phyloP scores from a whole-genome alignment of 1,284 basidiomycete species.

The Chiua sp. region DNA sequence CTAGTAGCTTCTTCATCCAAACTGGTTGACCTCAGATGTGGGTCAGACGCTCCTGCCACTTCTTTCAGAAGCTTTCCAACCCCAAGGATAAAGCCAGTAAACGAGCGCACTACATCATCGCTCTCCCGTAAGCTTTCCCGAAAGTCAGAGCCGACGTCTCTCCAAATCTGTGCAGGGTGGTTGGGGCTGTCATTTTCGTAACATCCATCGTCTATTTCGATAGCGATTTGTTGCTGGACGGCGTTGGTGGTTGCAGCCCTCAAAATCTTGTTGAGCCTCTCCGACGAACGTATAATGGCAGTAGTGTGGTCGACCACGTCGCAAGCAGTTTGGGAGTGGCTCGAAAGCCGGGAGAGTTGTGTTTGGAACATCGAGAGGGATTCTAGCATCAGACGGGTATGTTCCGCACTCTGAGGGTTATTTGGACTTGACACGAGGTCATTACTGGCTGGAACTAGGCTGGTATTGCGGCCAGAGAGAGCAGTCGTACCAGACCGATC shows the following conservation, averaged over 20 bases:
- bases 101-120: slow-evolving; percentile 75
- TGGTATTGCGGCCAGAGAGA: slow-evolving; percentile 24
- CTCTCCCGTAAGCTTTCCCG: slow-evolving; percentile 71
- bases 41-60: slow-evolving; percentile 40
- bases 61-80: slow-evolving; percentile 73
- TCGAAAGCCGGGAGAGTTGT: slow-evolving; percentile 57
- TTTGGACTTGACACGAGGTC: slow-evolving; percentile 21
- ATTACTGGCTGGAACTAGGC: slow-evolving; percentile 5
- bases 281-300: slow-evolving; percentile 65
- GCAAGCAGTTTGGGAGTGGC: slow-evolving; percentile 45
- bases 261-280: slow-evolving; percentile 66
- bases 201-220: slow-evolving; percentile 62
- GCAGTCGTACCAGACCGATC: slow-evolving; percentile 18
- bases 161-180: slow-evolving; percentile 65
- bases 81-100: slow-evolving; percentile 75
- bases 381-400: slow-evolving; percentile 69
- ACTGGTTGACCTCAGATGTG: slow-evolving; percentile 52
- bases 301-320: slow-evolving; percentile 66
- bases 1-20: slow-evolving; percentile 49
- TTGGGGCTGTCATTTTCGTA: slow-evolving; percentile 32
- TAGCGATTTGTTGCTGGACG: slow-evolving; percentile 72
- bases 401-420: slow-evolving; percentile 52
- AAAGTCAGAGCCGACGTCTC: slow-evolving; percentile 68
- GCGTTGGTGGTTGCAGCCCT: slow-evolving; percentile 59
- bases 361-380: slow-evolving; percentile 72